A percentile compares a stretch with the other conserved stretches of the same genome.
These are phyloP conservation scores for Calamus simplicifolius DNA, from an alignment of 176 grass and related monocot genomes.

Conservation along the genomic window DNA sequence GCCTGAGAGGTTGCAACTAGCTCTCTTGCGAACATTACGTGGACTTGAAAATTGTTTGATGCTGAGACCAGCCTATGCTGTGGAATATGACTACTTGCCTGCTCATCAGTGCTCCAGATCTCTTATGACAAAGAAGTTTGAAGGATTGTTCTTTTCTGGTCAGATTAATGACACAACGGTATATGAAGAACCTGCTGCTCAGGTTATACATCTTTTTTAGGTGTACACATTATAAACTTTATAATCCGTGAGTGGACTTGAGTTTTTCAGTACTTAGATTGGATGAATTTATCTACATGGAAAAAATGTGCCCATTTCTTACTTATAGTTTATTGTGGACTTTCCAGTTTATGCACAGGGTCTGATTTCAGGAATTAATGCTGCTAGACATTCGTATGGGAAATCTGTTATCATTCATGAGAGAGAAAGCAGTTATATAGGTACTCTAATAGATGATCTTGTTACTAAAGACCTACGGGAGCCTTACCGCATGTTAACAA, in stretches of 20 bases:
- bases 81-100: slow-evolving; percentile 94
- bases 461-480: slow-evolving; percentile 98
- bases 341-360: slow-evolving; percentile 30
- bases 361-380: slow-evolving; percentile 91
- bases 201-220: slow-evolving; percentile 43
- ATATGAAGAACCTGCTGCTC: slow-evolving; percentile 95
- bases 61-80: slow-evolving; percentile 91
- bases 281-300: too few species aligned
- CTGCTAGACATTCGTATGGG: slow-evolving; percentile 84
- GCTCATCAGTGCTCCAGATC: slow-evolving; percentile 96
- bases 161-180: slow-evolving; percentile 99
- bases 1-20: slow-evolving; percentile 78
- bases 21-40: slow-evolving; percentile 79
- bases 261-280: too few species aligned
- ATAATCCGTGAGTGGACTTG: too few species aligned
- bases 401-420: slow-evolving; percentile 85
- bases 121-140: slow-evolving; percentile 95
- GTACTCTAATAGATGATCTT: slow-evolving; percentile 97
- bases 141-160: slow-evolving; percentile 95
- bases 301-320: too few species aligned
- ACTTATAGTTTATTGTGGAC: background rate
- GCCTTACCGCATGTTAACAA: slow-evolving; percentile 93
- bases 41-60: slow-evolving; percentile 94
- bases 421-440: slow-evolving; percentile 94
- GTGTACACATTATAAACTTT: too few species aligned